These are phyloP conservation scores for Fusarium sp. DNA, from an alignment of 2,329 filamentous ascomycete genomes.

Conservation along the genomic window DNA sequence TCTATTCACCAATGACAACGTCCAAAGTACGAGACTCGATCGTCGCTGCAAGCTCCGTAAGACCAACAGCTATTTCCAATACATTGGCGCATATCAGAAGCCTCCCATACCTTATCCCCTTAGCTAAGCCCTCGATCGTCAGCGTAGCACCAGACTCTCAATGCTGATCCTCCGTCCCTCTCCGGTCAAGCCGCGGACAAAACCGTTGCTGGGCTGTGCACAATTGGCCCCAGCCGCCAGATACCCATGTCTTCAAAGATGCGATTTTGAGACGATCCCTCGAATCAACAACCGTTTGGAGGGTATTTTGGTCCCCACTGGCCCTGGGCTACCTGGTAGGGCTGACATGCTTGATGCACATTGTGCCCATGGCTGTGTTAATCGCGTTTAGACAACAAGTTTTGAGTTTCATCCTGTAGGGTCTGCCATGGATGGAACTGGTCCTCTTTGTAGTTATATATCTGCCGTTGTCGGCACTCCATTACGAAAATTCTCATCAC, in stretches of 20 bases:
- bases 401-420: not conserved
- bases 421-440: not conserved
- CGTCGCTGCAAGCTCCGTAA: not conserved
- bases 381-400: not conserved
- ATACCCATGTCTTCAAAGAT: not conserved
- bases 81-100: not conserved
- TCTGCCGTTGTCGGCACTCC: not conserved
- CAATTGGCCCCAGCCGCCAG: too few relatives aligned
- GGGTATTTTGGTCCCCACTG: not conserved
- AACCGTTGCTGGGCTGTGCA: slow-evolving; percentile 5
- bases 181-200: slow-evolving; percentile 1
- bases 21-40: not conserved
- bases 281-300: not conserved
- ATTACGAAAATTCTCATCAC: not conserved
- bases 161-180: not conserved
- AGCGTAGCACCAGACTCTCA: not conserved
- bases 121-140: not conserved
- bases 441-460: not conserved
- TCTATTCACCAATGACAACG: not conserved
- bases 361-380: not conserved
- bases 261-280: not conserved
- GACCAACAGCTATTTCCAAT: not conserved
- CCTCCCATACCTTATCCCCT: not conserved
- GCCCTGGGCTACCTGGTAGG: not conserved
- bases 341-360: slow-evolving; percentile 4